Base-by-base conservation (phyloP, 129 eudicot genomes). In the Pittosporum tobira region DNA sequence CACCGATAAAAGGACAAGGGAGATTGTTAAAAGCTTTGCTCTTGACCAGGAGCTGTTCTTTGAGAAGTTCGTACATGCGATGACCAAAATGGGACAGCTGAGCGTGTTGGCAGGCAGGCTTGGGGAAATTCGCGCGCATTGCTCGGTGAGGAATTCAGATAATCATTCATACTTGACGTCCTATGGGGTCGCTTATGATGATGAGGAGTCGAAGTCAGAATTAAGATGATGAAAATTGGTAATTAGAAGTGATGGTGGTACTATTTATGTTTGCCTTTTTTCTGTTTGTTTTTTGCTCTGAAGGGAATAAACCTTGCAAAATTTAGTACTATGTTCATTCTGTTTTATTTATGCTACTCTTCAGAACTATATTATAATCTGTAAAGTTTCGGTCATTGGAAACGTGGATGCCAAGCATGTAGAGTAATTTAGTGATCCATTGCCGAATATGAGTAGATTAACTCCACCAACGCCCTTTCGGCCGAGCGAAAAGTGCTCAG, bases 51-150 rank as follows among this genome's bases (percentile, higher is more conserved):
- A 54, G 52, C 63, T 73, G 51, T 81, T 81, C 64, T 77, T 81
- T 63, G 84, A 81, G 26, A 65, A 74, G 30, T 81, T 81, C 64
- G 79, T 74, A 38, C 2, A 27, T 12, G 80, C 76, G 49, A 81
- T 81, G 81, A 61, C 79, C 11, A 81, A 81, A 44, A 81, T 81
- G 88, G 88, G 88, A 21, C 88, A 81, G 45, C 19, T 81, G 64
- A 53, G 75, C 29, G 88, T 81, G 64, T 71, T 77, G 62, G 75
- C 88, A 0, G 81, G 84, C 5, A 66, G 13, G 24, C 65, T 66
- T n/a, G 88, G 88, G 28, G 84, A 81, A 48, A 71, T 81, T 4
- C 69, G 88, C 15, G 75, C 80, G 2, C 69, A 76, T 66, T 81
- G 83, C 57, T 81, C 80, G 9, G 61, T 67, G 19, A 77, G 83